These are phyloP conservation scores for Vinca minor DNA, from an alignment of 257 asterid species.

Conservation along the genomic window DNA sequence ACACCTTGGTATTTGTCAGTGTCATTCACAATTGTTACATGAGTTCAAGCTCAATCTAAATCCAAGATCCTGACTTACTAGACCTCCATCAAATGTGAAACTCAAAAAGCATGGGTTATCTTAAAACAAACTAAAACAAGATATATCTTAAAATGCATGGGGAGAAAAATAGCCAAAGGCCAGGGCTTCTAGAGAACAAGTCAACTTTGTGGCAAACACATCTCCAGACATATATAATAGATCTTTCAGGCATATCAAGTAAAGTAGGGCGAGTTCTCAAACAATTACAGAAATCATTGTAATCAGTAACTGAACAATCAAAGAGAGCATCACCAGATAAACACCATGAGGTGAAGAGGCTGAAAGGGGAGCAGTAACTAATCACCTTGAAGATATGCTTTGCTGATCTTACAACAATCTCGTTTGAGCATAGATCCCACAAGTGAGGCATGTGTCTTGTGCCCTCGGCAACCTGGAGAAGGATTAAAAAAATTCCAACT, in stretches of 20 bases:
- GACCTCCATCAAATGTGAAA: not conserved
- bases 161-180: too few species aligned
- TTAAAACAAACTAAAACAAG: too few species aligned
- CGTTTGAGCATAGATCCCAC: slow-evolving; percentile 82
- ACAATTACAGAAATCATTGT: not conserved
- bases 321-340: not conserved
- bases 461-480: slow-evolving; percentile 75
- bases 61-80: not conserved
- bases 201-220: not conserved
- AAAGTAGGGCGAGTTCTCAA: not conserved
- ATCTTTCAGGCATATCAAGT: not conserved
- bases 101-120: not conserved
- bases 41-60: not conserved
- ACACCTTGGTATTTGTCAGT: not conserved
- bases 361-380: slow-evolving; percentile 13
- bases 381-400: slow-evolving; percentile 84
- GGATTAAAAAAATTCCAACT: slow-evolving; percentile 8
- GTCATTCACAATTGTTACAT: not conserved
- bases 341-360: slow-evolving; percentile 2
- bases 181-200: not conserved
- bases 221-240: not conserved
- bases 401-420: slow-evolving; percentile 80
- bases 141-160: not conserved
- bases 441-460: slow-evolving; percentile 75
- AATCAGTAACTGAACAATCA: not conserved